Percentiles rank a stretch among this genome's conserved stretches.
These are phyloP conservation scores for Suhomyces chickasaworum DNA, from an alignment of 1,139 yeast genomes.

Conservation along the genomic window DNA sequence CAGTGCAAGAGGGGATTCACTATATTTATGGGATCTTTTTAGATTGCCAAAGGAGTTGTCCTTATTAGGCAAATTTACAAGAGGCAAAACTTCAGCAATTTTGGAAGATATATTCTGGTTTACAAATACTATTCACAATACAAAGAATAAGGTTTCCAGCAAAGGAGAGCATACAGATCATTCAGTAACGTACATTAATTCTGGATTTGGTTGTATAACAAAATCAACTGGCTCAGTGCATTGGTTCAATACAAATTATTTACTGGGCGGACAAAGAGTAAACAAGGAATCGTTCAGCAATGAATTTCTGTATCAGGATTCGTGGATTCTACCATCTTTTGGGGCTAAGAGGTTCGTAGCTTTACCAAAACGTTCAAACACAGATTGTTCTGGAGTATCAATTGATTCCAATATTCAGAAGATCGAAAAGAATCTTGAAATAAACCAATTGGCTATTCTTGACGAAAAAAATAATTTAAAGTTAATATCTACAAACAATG, in stretches of 20 bases:
- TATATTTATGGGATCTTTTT: constrained; percentile 67
- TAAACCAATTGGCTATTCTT: constrained; percentile 41
- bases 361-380: constrained; percentile 24
- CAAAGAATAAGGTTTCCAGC: background rate
- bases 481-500: constrained; percentile 47
- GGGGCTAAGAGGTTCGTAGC: constrained; percentile 36
- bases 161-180: background rate
- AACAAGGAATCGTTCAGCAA: background rate
- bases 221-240: constrained; percentile 62
- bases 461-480: constrained; percentile 41
- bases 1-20: constrained; percentile 60
- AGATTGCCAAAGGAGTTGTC: constrained; percentile 53
- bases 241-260: constrained; percentile 54
- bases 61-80: constrained; percentile 57
- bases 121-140: constrained; percentile 24
- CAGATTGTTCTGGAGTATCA: constrained; percentile 1
- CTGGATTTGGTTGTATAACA: constrained; percentile 59
- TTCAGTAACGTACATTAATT: constrained; percentile 30
- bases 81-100: constrained; percentile 66
- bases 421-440: constrained; percentile 1
- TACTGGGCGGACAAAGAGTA: constrained; percentile 35
- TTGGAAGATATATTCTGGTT: constrained; percentile 60
- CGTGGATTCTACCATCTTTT: constrained; percentile 45
- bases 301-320: constrained; percentile 30
- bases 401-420: background rate